Percentiles rank a stretch among this genome's conserved stretches.
phyloP scores from a whole-genome alignment of 2,329 filamentous ascomycete genomes.

The Aspergillus tanneri region DNA sequence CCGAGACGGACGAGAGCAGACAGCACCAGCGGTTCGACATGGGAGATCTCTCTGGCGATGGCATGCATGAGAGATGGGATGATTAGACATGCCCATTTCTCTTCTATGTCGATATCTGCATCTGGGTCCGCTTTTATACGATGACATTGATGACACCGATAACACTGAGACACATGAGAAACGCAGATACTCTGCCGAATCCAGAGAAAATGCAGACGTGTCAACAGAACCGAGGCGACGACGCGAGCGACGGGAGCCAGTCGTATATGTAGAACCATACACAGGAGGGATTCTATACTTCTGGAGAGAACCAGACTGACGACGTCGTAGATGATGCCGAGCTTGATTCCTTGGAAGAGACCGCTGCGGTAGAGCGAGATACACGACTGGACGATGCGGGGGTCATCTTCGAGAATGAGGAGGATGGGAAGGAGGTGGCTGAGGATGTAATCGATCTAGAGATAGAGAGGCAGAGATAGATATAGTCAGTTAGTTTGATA shows the following conservation, averaged over 20 bases:
- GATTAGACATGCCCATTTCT: background rate
- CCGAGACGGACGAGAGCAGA: background rate
- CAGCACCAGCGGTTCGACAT: background rate
- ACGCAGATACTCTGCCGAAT: background rate
- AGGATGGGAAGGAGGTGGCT: background rate
- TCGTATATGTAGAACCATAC: too few species aligned
- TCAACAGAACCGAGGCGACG: background rate
- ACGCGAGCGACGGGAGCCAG: background rate
- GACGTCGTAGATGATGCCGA: conserved; percentile 1
- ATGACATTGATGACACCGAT: too few species aligned
- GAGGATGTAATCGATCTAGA: background rate
- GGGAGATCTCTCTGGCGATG: background rate
- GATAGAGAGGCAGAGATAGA: background rate
- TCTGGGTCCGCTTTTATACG: too few species aligned
- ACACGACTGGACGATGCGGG: too few species aligned
- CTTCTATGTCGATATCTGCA: too few species aligned
- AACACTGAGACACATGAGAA: too few species aligned
- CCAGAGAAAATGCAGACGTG: background rate
- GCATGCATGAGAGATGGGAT: background rate
- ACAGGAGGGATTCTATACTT: background rate
- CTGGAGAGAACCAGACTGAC: background rate
- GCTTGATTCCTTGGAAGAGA: background rate
- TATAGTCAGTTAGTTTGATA: too few species aligned
- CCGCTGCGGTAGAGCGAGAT: too few species aligned
- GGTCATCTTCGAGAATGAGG: background rate